Evolutionary conservation across 106 monocot species (phyloP), one percentile per base, ranked within the genome.

Genomic region (Apostasia shenzhenica): DNA sequence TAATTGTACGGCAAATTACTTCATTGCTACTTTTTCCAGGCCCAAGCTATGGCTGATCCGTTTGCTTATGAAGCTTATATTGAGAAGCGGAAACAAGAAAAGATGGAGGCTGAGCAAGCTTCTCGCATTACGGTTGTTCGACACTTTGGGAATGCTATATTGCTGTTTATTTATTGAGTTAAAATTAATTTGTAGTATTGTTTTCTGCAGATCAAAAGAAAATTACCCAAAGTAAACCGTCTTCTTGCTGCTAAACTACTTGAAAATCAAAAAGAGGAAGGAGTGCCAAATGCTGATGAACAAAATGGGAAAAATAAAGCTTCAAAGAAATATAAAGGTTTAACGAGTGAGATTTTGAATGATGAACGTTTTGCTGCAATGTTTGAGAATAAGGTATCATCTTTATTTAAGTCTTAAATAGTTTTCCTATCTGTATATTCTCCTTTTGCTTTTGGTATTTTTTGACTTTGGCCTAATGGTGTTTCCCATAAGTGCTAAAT

Each of bases 221-320:
- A 81, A 52, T 74, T 97, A 38, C 95, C 95, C 43, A 92, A 86
- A 72, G 95, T 92, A 47, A 97, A 97, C 74, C 84, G 86, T 69
- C 48, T 53, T 44, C 84, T 92, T 72, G 89, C 86, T 58, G 66
- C 78, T 52, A 82, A 78, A 43, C 51, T 92, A 65, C 86, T 82
- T 73, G 80, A 82, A 65, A 77, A 88, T 70, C 65, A 85, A 77
- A 91, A 87, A 61, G 60, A 49, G 59, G 86, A 81, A 67, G 84
- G 71, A 67, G 44, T 72, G 48, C 45, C 10, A 59, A 64, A 72
- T 55, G 69, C 43, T 61, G 78, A 76, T 67, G 86, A 84, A 58
- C 37, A 63, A 8, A 65, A 64, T 48, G 63, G 48, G 3, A 84
- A 73, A 59, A 83, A 79, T 62, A 95, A 84, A 81, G 73, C 67